Conservation (phyloP, 2,329 filamentous ascomycete genomes). For the Aspergillus awamori region DNA sequence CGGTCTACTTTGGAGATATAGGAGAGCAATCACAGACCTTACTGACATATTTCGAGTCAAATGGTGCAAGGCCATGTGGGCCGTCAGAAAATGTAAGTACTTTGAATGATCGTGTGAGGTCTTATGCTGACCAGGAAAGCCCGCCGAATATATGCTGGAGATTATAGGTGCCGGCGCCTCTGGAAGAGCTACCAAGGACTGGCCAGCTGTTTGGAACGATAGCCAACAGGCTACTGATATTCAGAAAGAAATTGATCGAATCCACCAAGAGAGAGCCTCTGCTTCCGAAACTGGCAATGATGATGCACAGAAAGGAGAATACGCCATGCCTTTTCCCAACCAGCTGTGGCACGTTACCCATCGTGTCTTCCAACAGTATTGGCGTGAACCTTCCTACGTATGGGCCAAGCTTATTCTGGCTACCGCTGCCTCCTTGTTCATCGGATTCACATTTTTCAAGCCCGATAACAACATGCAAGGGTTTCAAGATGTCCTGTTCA, state of each 20-base stretch:
- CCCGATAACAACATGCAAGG: slow-evolving; percentile 73
- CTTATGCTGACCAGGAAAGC: slow-evolving; percentile 38
- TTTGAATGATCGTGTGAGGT: neutral
- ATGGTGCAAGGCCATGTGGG: slow-evolving; percentile 63
- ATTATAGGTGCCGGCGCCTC: slow-evolving; percentile 62
- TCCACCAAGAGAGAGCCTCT: slow-evolving; percentile 54
- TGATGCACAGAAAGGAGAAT: slow-evolving; percentile 65
- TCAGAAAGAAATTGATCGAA: slow-evolving; percentile 60
- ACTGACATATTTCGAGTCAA: slow-evolving; percentile 63
- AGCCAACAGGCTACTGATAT: slow-evolving; percentile 59
- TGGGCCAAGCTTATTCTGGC: slow-evolving; percentile 79
- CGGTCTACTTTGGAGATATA: slow-evolving; percentile 69
- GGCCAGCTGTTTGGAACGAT: slow-evolving; percentile 63
- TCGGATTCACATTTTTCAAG: slow-evolving; percentile 78
- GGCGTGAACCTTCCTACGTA: slow-evolving; percentile 83
- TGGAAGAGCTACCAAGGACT: slow-evolving; percentile 67
- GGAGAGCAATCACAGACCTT: slow-evolving; percentile 60
- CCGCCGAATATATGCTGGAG: slow-evolving; percentile 72
- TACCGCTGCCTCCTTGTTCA: slow-evolving; percentile 65
- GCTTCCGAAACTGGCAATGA: slow-evolving; percentile 43
- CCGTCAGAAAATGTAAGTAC: slow-evolving; percentile 59
- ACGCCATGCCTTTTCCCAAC: slow-evolving; percentile 69
- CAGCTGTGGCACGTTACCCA: slow-evolving; percentile 69
- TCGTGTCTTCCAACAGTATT: slow-evolving; percentile 86
- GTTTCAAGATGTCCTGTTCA: slow-evolving; percentile 83